phyloP scores from a whole-genome alignment of 257 asterid species.

The Craterostigma plantagineum region DNA sequence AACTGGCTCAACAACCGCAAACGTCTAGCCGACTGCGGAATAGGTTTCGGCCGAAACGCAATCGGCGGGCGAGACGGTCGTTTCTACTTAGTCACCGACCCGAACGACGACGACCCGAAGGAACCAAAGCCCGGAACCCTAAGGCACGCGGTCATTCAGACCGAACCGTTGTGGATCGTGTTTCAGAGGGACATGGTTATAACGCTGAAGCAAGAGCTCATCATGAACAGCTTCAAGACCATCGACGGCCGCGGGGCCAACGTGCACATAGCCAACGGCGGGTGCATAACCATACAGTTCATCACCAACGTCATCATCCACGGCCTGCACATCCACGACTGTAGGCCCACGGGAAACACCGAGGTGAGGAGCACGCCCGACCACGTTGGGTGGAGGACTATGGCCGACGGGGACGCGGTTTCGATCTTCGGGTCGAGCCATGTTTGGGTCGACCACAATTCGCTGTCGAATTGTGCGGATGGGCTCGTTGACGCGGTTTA shows the following conservation, averaged over 20 bases:
- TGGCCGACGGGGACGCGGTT: slow-evolving; percentile 82
- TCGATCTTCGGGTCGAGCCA: slow-evolving; percentile 87
- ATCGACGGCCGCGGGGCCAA: slow-evolving; percentile 75
- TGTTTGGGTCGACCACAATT: slow-evolving; percentile 79
- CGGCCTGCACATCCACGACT: slow-evolving; percentile 64
- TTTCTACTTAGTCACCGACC: slow-evolving; percentile 53
- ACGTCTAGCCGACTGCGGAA: slow-evolving; percentile 71
- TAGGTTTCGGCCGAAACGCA: slow-evolving; percentile 83
- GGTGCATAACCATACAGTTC: slow-evolving; percentile 57
- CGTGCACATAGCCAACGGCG: slow-evolving; percentile 79
- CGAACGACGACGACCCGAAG: slow-evolving; percentile 44
- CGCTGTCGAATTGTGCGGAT: slow-evolving; percentile 79
- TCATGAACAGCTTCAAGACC: slow-evolving; percentile 88
- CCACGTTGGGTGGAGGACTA: slow-evolving; percentile 87
- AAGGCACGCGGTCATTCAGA: slow-evolving; percentile 81
- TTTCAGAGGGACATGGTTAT: slow-evolving; percentile 84
- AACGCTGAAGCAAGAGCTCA: slow-evolving; percentile 61
- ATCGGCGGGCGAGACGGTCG: slow-evolving; percentile 81
- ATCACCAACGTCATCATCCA: slow-evolving; percentile 64
- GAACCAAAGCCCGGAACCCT: slow-evolving; percentile 67
- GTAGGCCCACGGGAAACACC: slow-evolving; percentile 79
- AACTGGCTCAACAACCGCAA: slow-evolving; percentile 58
- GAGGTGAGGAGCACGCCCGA: slow-evolving; percentile 78
- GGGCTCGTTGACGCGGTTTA: slow-evolving; percentile 90
- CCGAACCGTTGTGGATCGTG: slow-evolving; percentile 68